Percentiles rank a stretch among this genome's conserved stretches.
Evolutionary conservation across 2,329 filamentous ascomycete genomes (phyloP).

Genomic region (Pseudopithomyces chartarum): DNA sequence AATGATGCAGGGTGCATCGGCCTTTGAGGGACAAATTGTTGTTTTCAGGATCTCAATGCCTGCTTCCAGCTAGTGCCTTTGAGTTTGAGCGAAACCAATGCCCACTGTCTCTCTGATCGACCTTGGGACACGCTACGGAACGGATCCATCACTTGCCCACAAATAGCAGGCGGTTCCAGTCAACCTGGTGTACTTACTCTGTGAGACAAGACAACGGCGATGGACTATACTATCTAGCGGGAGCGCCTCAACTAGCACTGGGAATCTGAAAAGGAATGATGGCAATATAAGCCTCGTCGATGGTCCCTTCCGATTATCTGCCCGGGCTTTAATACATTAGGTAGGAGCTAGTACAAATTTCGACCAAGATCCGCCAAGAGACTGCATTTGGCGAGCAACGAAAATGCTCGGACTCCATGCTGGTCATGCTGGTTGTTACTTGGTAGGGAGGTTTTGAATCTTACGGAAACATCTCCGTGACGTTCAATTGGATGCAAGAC

Average conservation of each 20-base stretch:
- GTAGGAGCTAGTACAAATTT: background rate
- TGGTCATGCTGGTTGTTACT: too few relatives aligned
- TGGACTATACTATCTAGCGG: background rate
- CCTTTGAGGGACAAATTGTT: background rate
- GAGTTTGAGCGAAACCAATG: background rate
- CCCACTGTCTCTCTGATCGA: background rate
- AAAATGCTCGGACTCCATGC: too few relatives aligned
- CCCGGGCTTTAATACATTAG: background rate
- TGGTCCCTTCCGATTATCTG: background rate
- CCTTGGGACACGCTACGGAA: slow-evolving; percentile 1
- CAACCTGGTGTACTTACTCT: background rate
- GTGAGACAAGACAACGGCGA: background rate
- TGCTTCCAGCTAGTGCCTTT: background rate
- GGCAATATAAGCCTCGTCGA: background rate
- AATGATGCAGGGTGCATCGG: background rate
- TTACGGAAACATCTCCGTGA: too few relatives aligned
- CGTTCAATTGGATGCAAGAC: too few relatives aligned
- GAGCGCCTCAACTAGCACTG: background rate
- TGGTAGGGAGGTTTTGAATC: too few relatives aligned
- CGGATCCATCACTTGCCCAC: background rate
- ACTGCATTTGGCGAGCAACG: background rate
- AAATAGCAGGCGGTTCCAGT: slow-evolving; percentile 2
- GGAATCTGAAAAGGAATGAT: too few relatives aligned
- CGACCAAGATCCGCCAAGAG: background rate
- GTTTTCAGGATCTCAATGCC: background rate